These are phyloP conservation scores for Comarum palustre DNA, from an alignment of 306 rosid species.

Conservation along the genomic window DNA sequence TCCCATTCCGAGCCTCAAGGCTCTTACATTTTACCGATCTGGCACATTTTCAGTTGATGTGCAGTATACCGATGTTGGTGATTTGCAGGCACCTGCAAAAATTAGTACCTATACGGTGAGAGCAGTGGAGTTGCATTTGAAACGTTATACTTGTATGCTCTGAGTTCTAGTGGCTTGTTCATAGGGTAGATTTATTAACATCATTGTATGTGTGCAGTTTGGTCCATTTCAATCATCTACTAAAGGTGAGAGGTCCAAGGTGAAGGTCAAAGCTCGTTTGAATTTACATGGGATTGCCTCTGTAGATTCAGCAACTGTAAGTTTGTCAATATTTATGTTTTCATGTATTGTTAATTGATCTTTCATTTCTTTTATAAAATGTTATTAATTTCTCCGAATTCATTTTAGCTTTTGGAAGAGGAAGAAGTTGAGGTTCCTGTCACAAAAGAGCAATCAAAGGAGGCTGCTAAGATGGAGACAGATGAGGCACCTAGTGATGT, in stretches of 20 bases:
- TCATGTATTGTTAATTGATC: background rate
- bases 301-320: slow-evolving; percentile 73
- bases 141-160: background rate
- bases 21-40: slow-evolving; percentile 58
- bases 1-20: slow-evolving; percentile 70
- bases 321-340: slow-evolving; percentile 23
- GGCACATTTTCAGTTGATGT: slow-evolving; percentile 78
- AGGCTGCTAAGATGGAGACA: slow-evolving; percentile 65
- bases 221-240: slow-evolving; percentile 74
- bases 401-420: slow-evolving; percentile 74
- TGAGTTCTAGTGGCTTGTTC: background rate
- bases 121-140: background rate
- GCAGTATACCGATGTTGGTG: slow-evolving; percentile 58
- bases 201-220: slow-evolving; percentile 46
- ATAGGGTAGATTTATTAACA: background rate
- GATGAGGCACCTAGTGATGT: slow-evolving; percentile 60
- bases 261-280: slow-evolving; percentile 75
- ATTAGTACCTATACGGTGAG: slow-evolving; percentile 83
- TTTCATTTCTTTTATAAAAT: background rate
- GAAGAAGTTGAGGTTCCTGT: slow-evolving; percentile 79
- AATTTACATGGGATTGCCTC: slow-evolving; percentile 78
- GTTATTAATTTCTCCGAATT: background rate
- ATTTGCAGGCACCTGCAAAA: slow-evolving; percentile 55
- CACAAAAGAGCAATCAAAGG: slow-evolving; percentile 52
- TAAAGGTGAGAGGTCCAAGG: slow-evolving; percentile 54